Evolutionary conservation across 257 asterid genomes (phyloP).

Genomic region (Linderniella brevidens): DNA sequence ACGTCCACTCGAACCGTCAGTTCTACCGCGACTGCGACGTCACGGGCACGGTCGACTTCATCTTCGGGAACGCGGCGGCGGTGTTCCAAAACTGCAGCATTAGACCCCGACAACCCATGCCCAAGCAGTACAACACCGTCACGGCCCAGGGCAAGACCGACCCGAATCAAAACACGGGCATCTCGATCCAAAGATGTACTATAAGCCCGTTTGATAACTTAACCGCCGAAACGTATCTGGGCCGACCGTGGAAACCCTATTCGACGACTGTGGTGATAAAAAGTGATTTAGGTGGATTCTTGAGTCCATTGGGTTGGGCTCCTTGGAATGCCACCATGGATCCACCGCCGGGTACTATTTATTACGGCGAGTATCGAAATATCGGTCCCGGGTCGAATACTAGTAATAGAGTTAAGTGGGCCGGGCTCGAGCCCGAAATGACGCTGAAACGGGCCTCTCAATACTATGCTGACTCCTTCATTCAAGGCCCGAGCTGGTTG

Average conservation of each 20-base stretch:
- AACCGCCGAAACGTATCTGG: slow-evolving; percentile 39
- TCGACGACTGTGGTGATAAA: slow-evolving; percentile 54
- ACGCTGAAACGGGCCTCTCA: slow-evolving; percentile 29
- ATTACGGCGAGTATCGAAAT: slow-evolving; percentile 50
- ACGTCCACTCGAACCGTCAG: slow-evolving; percentile 72
- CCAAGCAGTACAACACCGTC: slow-evolving; percentile 62
- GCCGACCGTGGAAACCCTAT: slow-evolving; percentile 67
- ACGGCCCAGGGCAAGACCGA: slow-evolving; percentile 89
- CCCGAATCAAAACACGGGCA: slow-evolving; percentile 52
- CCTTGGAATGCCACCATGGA: slow-evolving; percentile 33
- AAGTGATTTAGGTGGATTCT: slow-evolving; percentile 29
- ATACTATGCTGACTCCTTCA: slow-evolving; percentile 32
- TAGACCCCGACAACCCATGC: slow-evolving; percentile 50
- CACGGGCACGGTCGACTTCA: slow-evolving; percentile 77
- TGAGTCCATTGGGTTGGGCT: slow-evolving; percentile 55
- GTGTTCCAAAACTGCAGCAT: slow-evolving; percentile 68
- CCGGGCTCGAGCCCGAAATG: slow-evolving; percentile 37
- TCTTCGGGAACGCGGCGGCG: slow-evolving; percentile 55
- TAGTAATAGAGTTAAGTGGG: slow-evolving; percentile 41
- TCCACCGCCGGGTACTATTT: slow-evolving; percentile 54
- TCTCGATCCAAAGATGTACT: slow-evolving; percentile 51
- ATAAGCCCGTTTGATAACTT: slow-evolving; percentile 33
- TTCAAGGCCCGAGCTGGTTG: slow-evolving; percentile 53
- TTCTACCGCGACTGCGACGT: slow-evolving; percentile 67
- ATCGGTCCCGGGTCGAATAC: slow-evolving; percentile 47